Evolutionary conservation across 2,329 filamentous ascomycete genomes (phyloP).

Genomic region (Pseudocercospora fijiensis): DNA sequence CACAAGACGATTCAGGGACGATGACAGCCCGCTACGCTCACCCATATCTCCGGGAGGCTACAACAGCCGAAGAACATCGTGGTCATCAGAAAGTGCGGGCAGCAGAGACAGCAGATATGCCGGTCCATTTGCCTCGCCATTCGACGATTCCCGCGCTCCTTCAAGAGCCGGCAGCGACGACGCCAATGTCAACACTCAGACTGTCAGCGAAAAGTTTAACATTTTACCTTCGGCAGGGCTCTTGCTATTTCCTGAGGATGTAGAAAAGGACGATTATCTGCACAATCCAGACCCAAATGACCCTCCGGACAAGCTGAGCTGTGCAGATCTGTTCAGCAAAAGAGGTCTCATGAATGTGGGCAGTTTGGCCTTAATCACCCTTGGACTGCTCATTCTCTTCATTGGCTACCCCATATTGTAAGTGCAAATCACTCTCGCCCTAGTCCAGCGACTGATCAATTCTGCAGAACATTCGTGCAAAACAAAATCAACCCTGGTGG

Average conservation of each 20-base stretch:
- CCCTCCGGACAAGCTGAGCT: slow-evolving; percentile 55
- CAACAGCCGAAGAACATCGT: slow-evolving; percentile 64
- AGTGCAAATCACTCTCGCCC: slow-evolving; percentile 30
- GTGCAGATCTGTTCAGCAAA: slow-evolving; percentile 63
- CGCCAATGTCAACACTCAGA: slow-evolving; percentile 67
- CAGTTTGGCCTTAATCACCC: slow-evolving; percentile 58
- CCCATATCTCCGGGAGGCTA: slow-evolving; percentile 49
- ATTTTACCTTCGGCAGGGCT: slow-evolving; percentile 67
- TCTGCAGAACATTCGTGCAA: slow-evolving; percentile 57
- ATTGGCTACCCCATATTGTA: slow-evolving; percentile 70
- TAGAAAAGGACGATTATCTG: slow-evolving; percentile 70
- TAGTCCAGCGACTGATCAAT: slow-evolving; percentile 16
- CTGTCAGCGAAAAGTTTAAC: slow-evolving; percentile 71
- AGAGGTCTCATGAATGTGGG: slow-evolving; percentile 65
- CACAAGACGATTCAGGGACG: slow-evolving; percentile 53
- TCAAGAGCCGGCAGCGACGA: slow-evolving; percentile 65
- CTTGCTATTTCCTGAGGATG: slow-evolving; percentile 67
- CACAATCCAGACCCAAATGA: slow-evolving; percentile 69
- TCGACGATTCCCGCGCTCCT: slow-evolving; percentile 59
- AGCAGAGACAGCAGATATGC: slow-evolving; percentile 55
- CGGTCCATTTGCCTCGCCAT: slow-evolving; percentile 53
- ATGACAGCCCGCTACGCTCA: slow-evolving; percentile 52
- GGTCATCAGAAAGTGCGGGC: slow-evolving; percentile 58
- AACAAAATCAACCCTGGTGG: slow-evolving; percentile 40
- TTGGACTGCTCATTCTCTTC: slow-evolving; percentile 64